These are phyloP conservation scores for Hansenula sp. DNA, from an alignment of 1,139 yeast species.

Conservation along the genomic window DNA sequence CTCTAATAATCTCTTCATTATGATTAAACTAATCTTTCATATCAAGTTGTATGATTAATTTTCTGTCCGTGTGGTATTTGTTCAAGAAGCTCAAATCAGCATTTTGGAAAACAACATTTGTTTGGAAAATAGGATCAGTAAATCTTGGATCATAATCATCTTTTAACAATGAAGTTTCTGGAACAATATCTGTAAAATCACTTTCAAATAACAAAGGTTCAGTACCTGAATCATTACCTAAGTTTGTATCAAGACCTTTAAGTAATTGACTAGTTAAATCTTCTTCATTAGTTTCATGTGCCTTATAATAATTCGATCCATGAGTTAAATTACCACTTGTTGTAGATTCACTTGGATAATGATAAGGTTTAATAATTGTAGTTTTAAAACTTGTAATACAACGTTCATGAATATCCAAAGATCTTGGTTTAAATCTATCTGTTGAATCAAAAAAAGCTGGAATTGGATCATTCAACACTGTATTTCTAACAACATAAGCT, in stretches of 20 bases:
- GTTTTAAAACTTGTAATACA: conserved; percentile 12
- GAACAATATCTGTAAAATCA: conserved; percentile 10
- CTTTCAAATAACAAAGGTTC: background rate
- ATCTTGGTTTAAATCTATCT: conserved; percentile 15
- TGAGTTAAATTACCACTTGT: background rate
- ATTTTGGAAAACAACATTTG: conserved; percentile 9
- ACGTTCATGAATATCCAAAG: conserved; percentile 16
- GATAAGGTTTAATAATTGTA: conserved; percentile 11
- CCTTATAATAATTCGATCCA: background rate
- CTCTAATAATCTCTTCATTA: too few relatives aligned
- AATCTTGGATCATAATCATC: conserved; percentile 21
- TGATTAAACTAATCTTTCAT: background rate
- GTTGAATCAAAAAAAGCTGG: conserved; percentile 9
- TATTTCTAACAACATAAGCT: conserved; percentile 12
- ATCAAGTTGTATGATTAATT: conserved; percentile 14
- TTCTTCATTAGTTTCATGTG: background rate
- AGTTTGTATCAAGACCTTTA: background rate
- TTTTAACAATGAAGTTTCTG: conserved; percentile 9
- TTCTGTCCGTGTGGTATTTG: conserved; percentile 17
- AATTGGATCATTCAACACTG: conserved; percentile 15
- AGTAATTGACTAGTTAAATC: background rate
- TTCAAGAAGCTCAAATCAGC: conserved; percentile 12
- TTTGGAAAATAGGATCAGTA: conserved; percentile 16
- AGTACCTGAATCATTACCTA: background rate
- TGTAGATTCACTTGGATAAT: conserved; percentile 15